Evolutionary conservation across 2,329 filamentous ascomycete species (phyloP).

Genomic region (Chaetoscypha palmicola): DNA sequence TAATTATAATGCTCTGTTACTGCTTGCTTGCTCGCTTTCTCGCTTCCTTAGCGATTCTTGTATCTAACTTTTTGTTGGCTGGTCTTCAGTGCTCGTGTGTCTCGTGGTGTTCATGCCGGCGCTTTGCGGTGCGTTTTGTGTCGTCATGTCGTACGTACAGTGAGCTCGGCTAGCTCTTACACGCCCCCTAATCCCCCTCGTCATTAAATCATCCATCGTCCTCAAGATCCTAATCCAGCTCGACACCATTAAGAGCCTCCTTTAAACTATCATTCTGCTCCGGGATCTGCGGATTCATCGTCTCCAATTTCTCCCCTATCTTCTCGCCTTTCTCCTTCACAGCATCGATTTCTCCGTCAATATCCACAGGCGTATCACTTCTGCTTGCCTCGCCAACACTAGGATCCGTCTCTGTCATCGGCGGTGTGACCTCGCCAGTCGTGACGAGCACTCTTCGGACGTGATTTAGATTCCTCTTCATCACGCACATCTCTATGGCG

Average conservation of each 20-base stretch:
- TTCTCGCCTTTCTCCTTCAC: conserved; percentile 16
- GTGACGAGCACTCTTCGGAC: conserved; percentile 18
- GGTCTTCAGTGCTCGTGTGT: too few relatives aligned
- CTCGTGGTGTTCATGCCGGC: too few relatives aligned
- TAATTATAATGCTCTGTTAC: too few relatives aligned
- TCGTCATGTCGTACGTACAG: too few relatives aligned
- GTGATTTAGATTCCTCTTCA: conserved; percentile 38
- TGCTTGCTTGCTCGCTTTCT: too few relatives aligned
- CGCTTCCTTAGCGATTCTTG: too few relatives aligned
- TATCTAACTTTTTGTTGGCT: too few relatives aligned
- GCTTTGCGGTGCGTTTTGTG: too few relatives aligned
- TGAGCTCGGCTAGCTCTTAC: too few relatives aligned
- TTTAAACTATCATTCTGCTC: conserved; percentile 23
- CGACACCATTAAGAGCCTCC: conserved; percentile 29
- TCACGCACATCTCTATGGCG: conserved; percentile 59
- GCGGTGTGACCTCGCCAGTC: conserved; percentile 27
- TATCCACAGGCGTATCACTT: conserved; percentile 18
- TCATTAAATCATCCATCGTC: too few relatives aligned
- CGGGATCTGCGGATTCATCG: conserved; percentile 13
- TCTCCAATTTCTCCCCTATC: conserved; percentile 17
- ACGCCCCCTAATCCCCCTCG: too few relatives aligned
- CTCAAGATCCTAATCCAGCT: conserved; percentile 29
- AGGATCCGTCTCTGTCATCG: conserved; percentile 23
- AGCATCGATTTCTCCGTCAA: conserved; percentile 14
- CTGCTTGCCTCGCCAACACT: conserved; percentile 23